A percentile compares a stretch with the other conserved stretches of the same genome.
phyloP scores from a whole-genome alignment of 208 protist genomes.

The Zelonia costaricensis region DNA sequence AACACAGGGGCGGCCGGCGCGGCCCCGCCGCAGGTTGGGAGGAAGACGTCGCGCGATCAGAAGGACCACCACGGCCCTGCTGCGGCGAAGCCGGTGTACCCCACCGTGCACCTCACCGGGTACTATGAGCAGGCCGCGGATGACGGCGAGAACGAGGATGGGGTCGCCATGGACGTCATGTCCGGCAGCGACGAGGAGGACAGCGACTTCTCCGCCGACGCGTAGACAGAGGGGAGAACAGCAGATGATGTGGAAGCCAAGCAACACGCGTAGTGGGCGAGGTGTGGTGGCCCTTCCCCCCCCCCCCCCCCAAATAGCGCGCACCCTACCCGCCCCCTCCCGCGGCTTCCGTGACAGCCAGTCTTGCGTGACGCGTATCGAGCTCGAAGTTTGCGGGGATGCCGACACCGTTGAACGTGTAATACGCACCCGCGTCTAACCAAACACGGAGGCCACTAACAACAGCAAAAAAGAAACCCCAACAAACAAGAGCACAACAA shows the following conservation, averaged over 20 bases:
- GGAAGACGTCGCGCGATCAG: constrained; percentile 12
- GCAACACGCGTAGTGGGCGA: too few species aligned
- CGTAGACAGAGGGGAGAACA: not conserved
- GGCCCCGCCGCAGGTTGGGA: not conserved
- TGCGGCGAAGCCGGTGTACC: constrained; percentile 19
- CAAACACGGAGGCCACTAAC: too few species aligned
- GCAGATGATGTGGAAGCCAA: not conserved
- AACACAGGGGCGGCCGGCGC: constrained; percentile 3
- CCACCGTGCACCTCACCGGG: constrained; percentile 73
- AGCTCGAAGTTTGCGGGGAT: too few species aligned
- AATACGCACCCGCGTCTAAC: too few species aligned
- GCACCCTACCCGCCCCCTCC: too few species aligned
- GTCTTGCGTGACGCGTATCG: too few species aligned
- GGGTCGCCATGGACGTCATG: constrained; percentile 25
- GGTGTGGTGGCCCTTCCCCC: too few species aligned
- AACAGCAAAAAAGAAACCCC: too few species aligned
- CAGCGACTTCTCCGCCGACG: not conserved
- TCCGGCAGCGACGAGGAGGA: constrained; percentile 24
- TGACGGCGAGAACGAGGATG: constrained; percentile 31
- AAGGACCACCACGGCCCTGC: not conserved
- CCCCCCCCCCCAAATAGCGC: too few species aligned
- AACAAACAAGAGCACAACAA: too few species aligned
- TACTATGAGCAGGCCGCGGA: constrained; percentile 74
- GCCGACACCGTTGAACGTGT: too few species aligned
- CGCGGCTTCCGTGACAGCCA: too few species aligned